Conservation (phyloP, 768 basidiomycete genomes). For the Hypholoma fasciculare region DNA sequence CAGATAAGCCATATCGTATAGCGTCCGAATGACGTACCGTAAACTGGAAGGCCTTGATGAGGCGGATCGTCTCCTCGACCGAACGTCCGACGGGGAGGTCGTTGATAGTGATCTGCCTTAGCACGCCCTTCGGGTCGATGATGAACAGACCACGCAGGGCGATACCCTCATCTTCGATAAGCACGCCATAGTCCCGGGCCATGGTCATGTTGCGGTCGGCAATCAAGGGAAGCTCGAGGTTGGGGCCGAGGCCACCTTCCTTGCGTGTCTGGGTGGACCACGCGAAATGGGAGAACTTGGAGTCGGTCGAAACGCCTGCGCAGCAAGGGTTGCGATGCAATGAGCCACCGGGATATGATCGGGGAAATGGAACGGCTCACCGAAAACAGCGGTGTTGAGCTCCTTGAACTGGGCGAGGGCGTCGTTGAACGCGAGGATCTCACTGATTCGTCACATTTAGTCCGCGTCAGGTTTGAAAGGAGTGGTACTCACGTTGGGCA, state of each 20-base stretch:
- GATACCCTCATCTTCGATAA: conserved; percentile 87
- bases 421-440: conserved; percentile 94
- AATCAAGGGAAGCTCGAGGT: conserved; percentile 81
- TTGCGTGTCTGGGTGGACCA: conserved; percentile 84
- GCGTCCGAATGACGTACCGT: conserved; percentile 48
- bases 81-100: conserved; percentile 95
- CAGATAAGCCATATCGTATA: not conserved
- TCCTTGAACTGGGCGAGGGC: conserved; percentile 74
- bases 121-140: conserved; percentile 80
- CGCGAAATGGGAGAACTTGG: conserved; percentile 83
- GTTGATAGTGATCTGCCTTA: conserved; percentile 81
- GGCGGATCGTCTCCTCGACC: conserved; percentile 88
- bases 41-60: conserved; percentile 94
- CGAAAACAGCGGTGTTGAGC: conserved; percentile 75
- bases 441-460: conserved; percentile 31
- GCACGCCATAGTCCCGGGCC: conserved; percentile 83
- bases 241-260: conserved; percentile 87
- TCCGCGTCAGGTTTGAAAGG: not conserved
- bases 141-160: conserved; percentile 86
- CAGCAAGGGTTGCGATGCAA: not conserved
- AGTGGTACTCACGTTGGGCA: conserved; percentile 69
- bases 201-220: conserved; percentile 81
- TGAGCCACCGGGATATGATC: not conserved
- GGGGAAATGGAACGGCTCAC: conserved; percentile 35
- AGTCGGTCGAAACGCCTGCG: conserved; percentile 74